Evolutionary conservation across 2,329 filamentous ascomycete species (phyloP).

Genomic region (Calonectria honghensis): DNA sequence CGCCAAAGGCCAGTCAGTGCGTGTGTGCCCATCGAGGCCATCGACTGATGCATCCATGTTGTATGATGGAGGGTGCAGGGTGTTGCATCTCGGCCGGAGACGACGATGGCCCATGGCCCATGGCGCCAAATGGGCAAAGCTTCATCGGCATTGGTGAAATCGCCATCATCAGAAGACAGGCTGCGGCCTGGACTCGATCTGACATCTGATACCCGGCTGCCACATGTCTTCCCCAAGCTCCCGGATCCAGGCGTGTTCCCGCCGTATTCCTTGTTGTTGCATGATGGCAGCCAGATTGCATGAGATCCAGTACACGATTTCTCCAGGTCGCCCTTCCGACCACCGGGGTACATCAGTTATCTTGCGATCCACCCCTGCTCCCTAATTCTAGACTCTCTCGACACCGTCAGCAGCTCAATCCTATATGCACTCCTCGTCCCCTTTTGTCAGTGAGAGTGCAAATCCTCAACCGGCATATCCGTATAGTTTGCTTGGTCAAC

Average conservation of each 20-base stretch:
- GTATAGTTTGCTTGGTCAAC: background rate
- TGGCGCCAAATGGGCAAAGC: conserved; percentile 42
- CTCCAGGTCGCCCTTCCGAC: conserved; percentile 24
- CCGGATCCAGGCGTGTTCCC: conserved; percentile 19
- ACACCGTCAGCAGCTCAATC: background rate
- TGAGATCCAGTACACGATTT: conserved; percentile 37
- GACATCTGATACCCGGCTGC: conserved; percentile 30
- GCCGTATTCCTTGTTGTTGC: conserved; percentile 32
- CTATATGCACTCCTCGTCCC: background rate
- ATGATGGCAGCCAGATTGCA: conserved; percentile 36
- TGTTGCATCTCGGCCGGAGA: conserved; percentile 41
- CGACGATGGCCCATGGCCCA: conserved; percentile 34
- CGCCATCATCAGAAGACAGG: conserved; percentile 48
- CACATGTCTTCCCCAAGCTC: conserved; percentile 30
- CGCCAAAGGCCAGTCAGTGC: background rate
- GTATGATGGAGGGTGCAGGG: conserved; percentile 26
- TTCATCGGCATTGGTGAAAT: conserved; percentile 29
- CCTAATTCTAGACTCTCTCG: conserved; percentile 4
- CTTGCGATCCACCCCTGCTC: background rate
- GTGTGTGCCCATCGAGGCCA: conserved; percentile 42
- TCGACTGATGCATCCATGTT: conserved; percentile 44
- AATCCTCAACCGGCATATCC: background rate
- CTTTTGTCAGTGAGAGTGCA: conserved; percentile 10
- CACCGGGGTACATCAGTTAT: conserved; percentile 19
- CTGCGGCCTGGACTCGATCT: conserved; percentile 33